phyloP scores from a whole-genome alignment of 148 eudicot species.

The Talinum fruticosum region DNA sequence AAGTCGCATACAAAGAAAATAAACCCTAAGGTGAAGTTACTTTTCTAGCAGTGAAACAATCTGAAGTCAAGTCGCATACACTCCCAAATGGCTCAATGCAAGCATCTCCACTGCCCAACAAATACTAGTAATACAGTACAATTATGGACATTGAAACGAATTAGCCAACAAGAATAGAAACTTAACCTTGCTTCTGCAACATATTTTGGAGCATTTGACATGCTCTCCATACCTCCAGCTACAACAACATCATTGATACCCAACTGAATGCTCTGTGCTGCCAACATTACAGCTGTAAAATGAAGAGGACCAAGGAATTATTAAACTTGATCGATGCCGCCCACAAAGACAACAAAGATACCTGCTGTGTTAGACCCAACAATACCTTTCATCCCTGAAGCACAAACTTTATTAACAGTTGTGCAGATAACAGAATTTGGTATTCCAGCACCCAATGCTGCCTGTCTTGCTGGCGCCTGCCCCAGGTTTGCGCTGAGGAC shows the following conservation, averaged over 20 bases:
- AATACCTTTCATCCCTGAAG: conserved; percentile 96
- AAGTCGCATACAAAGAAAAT: not conserved
- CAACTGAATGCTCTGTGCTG: conserved; percentile 91
- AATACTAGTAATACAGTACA: not conserved
- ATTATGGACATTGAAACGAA: not conserved
- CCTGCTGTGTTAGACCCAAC: not conserved
- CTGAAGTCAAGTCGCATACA: not conserved
- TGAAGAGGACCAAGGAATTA: conserved; percentile 3
- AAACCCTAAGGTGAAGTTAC: not conserved
- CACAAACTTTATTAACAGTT: conserved; percentile 96
- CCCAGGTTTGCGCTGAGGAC: conserved; percentile 95
- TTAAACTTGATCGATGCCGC: not conserved
- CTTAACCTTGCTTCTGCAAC: conserved; percentile 82
- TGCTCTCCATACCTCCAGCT: conserved; percentile 99
- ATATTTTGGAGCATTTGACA: conserved; percentile 95
- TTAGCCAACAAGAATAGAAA: conserved; percentile 1
- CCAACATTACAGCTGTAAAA: conserved; percentile 87
- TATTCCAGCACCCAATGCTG: conserved; percentile 94
- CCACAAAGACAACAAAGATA: not conserved
- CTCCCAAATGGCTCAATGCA: not conserved
- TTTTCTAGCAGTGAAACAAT: not conserved
- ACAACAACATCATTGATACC: conserved; percentile 94
- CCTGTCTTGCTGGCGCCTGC: conserved; percentile 98
- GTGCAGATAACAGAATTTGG: conserved; percentile 81
- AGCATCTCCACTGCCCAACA: not conserved